Base-by-base conservation (phyloP, 768 basidiomycete genomes). In the Auricularia sp. region DNA sequence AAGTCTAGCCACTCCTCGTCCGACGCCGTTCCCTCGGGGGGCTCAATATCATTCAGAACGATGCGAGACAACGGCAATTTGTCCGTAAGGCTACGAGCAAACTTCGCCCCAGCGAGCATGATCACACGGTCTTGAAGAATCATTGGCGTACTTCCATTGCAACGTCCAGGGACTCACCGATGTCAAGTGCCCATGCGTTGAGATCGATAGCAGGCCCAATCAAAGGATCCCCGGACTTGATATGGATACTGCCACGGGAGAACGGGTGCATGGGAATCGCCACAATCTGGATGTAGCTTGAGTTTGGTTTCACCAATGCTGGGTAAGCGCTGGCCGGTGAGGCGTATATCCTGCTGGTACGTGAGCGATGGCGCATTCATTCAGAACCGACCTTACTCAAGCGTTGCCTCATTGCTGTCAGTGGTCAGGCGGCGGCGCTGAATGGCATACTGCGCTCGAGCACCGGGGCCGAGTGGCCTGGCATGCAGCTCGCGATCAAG, bases 211-310 rank as follows among this genome's bases (percentile, higher is more conserved):
- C 66, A 1, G 83, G 83, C 21, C 74, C 62, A n/a, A 72, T 70
- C 65, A 79, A 77, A 6, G 80, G 74, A 68, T 77, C 70, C 7
- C 77, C 74, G 4, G 80, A 80, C 18, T 73, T 77, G 67, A 83
- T 80, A 54, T 80, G 75, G 59, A 85, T 79, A 0, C 79, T 76
- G 1, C 84, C 83, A 13, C 82, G 72, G 10, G 80, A 81, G 67
- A 82, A 77, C 1, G 75, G 75, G 61, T 84, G 79, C 63, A 81
- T 80, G n/a, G 76, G 67, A 0, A 74, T 73, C 5, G 68, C 69
- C 4, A 74, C 61, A 16, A 83, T 54, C 0, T 79, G 77, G 29
- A 80, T 56, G 67, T 84, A 84, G 16, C 47, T 51, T 5, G 14
- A 21, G 47, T 51, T 51, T 18, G 14, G 14, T 18, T 21, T 21